Percentiles rank a stretch among this genome's conserved stretches.
Conservation (phyloP, 2,329 filamentous ascomycete genomes). For the Uncinocarpus reesii region DNA sequence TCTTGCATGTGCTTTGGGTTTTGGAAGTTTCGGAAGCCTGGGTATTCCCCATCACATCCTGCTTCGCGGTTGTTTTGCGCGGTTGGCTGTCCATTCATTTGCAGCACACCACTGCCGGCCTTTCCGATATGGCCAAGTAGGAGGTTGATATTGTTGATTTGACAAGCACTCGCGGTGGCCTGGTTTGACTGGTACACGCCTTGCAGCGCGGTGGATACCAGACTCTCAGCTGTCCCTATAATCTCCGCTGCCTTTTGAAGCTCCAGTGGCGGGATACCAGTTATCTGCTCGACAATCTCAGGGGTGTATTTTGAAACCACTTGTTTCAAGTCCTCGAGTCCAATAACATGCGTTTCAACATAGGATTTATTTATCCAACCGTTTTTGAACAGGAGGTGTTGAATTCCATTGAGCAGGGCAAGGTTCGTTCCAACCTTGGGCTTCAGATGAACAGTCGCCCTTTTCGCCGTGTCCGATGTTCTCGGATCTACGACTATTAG, state of each 20-base stretch:
- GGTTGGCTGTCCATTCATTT: slow-evolving; percentile 36
- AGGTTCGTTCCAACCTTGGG: slow-evolving; percentile 31
- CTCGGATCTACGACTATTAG: slow-evolving; percentile 32
- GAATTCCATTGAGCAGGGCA: slow-evolving; percentile 32
- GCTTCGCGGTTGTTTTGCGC: slow-evolving; percentile 35
- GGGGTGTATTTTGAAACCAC: slow-evolving; percentile 27
- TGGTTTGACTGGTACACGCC: slow-evolving; percentile 36
- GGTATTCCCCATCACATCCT: slow-evolving; percentile 33
- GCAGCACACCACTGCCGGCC: slow-evolving; percentile 29
- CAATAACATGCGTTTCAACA: slow-evolving; percentile 24
- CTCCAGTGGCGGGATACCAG: slow-evolving; percentile 25
- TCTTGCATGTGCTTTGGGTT: slow-evolving; percentile 31
- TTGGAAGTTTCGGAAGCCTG: slow-evolving; percentile 30
- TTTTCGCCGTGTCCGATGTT: slow-evolving; percentile 26
- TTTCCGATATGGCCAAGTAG: slow-evolving; percentile 29
- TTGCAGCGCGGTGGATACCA: slow-evolving; percentile 32
- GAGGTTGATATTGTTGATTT: slow-evolving; percentile 36
- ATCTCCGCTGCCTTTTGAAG: slow-evolving; percentile 27
- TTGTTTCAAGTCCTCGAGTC: slow-evolving; percentile 22
- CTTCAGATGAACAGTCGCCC: slow-evolving; percentile 29
- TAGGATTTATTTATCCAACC: slow-evolving; percentile 28
- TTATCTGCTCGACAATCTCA: slow-evolving; percentile 27
- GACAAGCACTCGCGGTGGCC: slow-evolving; percentile 32
- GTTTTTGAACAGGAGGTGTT: slow-evolving; percentile 31
- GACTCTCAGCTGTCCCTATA: slow-evolving; percentile 24